phyloP scores from a whole-genome alignment of 805 yeast genomes.

The Lachancea kluyveri region DNA sequence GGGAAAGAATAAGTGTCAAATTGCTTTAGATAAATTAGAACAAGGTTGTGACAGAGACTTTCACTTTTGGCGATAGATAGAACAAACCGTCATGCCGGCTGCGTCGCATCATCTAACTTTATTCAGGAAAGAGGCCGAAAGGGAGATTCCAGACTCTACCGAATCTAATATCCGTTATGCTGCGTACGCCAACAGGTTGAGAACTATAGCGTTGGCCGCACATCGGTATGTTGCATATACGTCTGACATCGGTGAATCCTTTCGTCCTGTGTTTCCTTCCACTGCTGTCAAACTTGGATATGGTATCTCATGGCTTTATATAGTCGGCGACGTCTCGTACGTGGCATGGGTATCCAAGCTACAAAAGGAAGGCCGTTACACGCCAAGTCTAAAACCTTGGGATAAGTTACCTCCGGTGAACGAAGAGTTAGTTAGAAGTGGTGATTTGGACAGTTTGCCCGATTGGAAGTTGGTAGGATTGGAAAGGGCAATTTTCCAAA shows the following conservation, averaged over 20 bases:
- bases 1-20: too few relatives aligned
- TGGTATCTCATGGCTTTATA: constrained; percentile 70
- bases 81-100: too few relatives aligned
- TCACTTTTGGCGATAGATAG: too few relatives aligned
- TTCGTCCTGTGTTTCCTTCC: constrained; percentile 77
- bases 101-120: too few relatives aligned
- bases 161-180: constrained; percentile 62
- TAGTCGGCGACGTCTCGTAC: constrained; percentile 67
- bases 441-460: constrained; percentile 38
- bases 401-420: constrained; percentile 36
- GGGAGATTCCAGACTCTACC: constrained; percentile 32
- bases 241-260: constrained; percentile 81
- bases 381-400: constrained; percentile 66
- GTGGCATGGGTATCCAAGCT: constrained; percentile 68
- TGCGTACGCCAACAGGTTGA: constrained; percentile 69
- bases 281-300: constrained; percentile 57
- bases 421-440: constrained; percentile 29
- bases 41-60: too few relatives aligned
- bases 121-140: constrained; percentile 2
- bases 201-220: constrained; percentile 65
- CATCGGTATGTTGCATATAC: constrained; percentile 84
- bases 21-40: too few relatives aligned
- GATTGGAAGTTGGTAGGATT: constrained; percentile 64
- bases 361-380: constrained; percentile 58
- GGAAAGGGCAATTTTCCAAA: constrained; percentile 74